These are phyloP conservation scores for Flagelloscypha sp. DNA, from an alignment of 768 basidiomycete genomes.

Conservation along the genomic window DNA sequence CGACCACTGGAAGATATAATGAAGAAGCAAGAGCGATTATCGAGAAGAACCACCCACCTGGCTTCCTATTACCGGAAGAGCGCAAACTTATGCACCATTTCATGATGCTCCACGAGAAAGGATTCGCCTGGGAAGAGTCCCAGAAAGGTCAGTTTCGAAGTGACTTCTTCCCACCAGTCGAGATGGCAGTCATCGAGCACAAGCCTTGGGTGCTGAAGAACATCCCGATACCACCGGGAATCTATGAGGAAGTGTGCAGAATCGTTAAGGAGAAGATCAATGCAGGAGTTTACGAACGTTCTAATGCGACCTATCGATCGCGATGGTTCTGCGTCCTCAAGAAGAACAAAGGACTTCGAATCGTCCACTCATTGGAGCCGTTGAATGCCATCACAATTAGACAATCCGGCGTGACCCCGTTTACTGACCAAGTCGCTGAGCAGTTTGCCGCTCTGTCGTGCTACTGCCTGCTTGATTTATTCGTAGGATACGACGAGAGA, in stretches of 20 bases:
- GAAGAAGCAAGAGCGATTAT: conserved; percentile 12
- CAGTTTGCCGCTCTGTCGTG: conserved; percentile 10
- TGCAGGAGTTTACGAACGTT: conserved; percentile 26
- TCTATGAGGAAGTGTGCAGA: conserved; percentile 15
- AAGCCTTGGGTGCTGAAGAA: conserved; percentile 22
- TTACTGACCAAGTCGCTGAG: conserved; percentile 10
- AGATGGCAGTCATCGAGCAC: conserved; percentile 27
- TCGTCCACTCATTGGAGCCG: conserved; percentile 17
- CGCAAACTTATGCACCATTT: conserved; percentile 23
- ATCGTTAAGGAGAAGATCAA: conserved; percentile 17
- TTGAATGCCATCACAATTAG: conserved; percentile 10
- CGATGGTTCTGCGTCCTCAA: conserved; percentile 25
- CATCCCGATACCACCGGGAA: conserved; percentile 22
- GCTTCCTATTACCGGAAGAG: conserved; percentile 26
- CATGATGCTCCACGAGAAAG: conserved; percentile 21
- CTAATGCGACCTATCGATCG: conserved; percentile 25
- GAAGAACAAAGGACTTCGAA: conserved; percentile 12
- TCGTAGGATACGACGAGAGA: conserved; percentile 24
- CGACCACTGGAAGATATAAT: conserved; percentile 14
- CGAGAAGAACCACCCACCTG: conserved; percentile 7
- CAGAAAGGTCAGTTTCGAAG: conserved; percentile 26
- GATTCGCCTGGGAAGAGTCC: conserved; percentile 29
- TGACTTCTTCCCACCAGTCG: conserved; percentile 25
- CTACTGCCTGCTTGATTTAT: conserved; percentile 12
- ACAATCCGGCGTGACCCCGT: conserved; percentile 9